Conservation (phyloP, 1,139 yeast species). For the Blastobotrys niveus region DNA sequence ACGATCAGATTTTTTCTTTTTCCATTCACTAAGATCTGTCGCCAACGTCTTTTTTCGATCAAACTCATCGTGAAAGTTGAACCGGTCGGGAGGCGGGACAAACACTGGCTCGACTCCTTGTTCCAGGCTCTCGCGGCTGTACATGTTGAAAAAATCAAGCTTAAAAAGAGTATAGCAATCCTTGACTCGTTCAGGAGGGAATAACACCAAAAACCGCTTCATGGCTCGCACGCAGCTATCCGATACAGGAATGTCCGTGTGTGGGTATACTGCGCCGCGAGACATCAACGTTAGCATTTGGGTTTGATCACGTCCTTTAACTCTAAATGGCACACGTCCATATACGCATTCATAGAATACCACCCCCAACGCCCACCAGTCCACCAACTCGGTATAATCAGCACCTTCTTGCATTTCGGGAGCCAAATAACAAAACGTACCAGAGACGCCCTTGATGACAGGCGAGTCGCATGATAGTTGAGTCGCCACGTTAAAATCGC, state of each 20-base stretch:
- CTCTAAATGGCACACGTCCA: slow-evolving; percentile 79
- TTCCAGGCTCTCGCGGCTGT: slow-evolving; percentile 17
- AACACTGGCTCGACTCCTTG: slow-evolving; percentile 10
- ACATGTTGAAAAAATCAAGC: slow-evolving; percentile 20
- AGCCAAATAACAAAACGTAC: slow-evolving; percentile 87
- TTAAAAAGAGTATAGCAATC: slow-evolving; percentile 20
- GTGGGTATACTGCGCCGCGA: slow-evolving; percentile 19
- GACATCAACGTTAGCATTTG: slow-evolving; percentile 19
- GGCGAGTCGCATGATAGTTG: slow-evolving; percentile 27
- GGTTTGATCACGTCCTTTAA: slow-evolving; percentile 34
- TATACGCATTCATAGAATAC: slow-evolving; percentile 75
- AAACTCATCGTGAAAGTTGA: slow-evolving; percentile 5
- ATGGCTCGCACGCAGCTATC: slow-evolving; percentile 26
- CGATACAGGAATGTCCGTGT: slow-evolving; percentile 24
- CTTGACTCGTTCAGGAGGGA: slow-evolving; percentile 22
- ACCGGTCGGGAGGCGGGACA: slow-evolving; percentile 10
- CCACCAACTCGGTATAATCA: slow-evolving; percentile 68
- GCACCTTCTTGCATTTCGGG: slow-evolving; percentile 71
- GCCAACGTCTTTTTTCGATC: slow-evolving; percentile 7
- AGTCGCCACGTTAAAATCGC: slow-evolving; percentile 57
- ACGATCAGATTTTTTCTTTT: not conserved
- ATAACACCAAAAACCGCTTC: slow-evolving; percentile 20
- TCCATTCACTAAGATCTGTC: slow-evolving; percentile 11
- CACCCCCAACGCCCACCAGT: slow-evolving; percentile 92
- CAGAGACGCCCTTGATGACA: slow-evolving; percentile 56